These are phyloP conservation scores for Cephalotrichum gorgonifer DNA, from an alignment of 2,329 filamentous ascomycete genomes.

Conservation along the genomic window DNA sequence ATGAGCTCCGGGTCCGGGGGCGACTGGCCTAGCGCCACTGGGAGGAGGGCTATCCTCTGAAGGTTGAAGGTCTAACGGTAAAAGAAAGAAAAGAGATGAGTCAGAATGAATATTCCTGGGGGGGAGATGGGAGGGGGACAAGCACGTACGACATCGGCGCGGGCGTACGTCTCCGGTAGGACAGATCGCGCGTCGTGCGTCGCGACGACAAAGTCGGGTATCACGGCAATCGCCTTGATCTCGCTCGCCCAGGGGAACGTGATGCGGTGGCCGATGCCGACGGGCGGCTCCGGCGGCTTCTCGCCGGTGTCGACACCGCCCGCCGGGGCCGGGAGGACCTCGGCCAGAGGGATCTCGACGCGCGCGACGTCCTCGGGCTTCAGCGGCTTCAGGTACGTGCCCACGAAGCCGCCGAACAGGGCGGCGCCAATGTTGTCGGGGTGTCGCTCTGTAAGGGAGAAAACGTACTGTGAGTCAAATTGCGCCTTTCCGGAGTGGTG, in stretches of 20 bases:
- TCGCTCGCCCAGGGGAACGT: constrained; percentile 89
- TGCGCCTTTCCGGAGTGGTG: background rate
- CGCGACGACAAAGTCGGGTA: constrained; percentile 91
- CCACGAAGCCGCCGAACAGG: constrained; percentile 91
- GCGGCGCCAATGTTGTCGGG: constrained; percentile 93
- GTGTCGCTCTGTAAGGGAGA: constrained; percentile 53
- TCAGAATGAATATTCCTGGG: background rate
- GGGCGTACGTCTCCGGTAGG: constrained; percentile 67
- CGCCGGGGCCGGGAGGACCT: constrained; percentile 82
- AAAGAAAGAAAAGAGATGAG: background rate
- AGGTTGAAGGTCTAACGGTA: constrained; percentile 69
- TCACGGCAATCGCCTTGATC: constrained; percentile 95
- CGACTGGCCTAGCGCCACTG: constrained; percentile 78
- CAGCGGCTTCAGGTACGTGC: constrained; percentile 89
- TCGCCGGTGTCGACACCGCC: constrained; percentile 86
- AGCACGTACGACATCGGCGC: constrained; percentile 66
- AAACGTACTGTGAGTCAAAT: no score
- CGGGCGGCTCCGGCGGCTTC: constrained; percentile 76
- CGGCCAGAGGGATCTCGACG: constrained; percentile 86
- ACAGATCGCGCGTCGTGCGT: constrained; percentile 85
- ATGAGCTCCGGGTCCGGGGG: constrained; percentile 90
- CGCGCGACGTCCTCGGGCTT: constrained; percentile 80
- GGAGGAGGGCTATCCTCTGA: constrained; percentile 83
- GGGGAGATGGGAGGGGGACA: background rate
- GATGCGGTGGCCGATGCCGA: constrained; percentile 91